phyloP scores from a whole-genome alignment of 768 basidiomycete genomes.

The Tulasnella sp. region DNA sequence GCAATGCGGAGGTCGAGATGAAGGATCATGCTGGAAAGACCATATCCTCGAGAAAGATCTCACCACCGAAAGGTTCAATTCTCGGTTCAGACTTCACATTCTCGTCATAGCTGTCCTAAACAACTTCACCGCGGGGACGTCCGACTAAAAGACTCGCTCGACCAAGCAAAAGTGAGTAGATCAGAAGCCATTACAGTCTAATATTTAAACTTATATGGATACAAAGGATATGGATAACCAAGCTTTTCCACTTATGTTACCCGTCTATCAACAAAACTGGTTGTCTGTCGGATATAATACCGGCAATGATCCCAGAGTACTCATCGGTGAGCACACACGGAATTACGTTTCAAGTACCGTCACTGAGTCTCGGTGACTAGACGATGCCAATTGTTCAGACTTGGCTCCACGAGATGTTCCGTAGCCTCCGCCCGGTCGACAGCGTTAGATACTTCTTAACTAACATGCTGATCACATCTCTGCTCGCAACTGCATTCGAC shows the following conservation, averaged over 20 bases:
- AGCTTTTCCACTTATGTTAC: background rate
- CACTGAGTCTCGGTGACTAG: background rate
- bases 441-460: background rate
- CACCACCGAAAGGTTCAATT: background rate
- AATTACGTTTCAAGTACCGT: background rate
- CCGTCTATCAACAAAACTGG: background rate
- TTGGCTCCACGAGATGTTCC: conserved; percentile 3
- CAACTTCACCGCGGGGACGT: background rate
- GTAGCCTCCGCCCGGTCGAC: background rate
- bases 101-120: background rate
- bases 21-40: too few relatives aligned
- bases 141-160: background rate
- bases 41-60: background rate
- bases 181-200: too few relatives aligned
- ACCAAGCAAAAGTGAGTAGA: background rate
- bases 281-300: background rate
- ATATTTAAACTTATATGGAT: background rate
- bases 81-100: background rate
- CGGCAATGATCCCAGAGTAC: background rate
- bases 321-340: background rate
- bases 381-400: background rate
- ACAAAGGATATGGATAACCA: background rate
- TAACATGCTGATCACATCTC: background rate
- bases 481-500: background rate
- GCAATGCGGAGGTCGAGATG: background rate